These are phyloP conservation scores for Podospora pseudocomata DNA, from an alignment of 495 filamentous ascomycete species.

Conservation along the genomic window DNA sequence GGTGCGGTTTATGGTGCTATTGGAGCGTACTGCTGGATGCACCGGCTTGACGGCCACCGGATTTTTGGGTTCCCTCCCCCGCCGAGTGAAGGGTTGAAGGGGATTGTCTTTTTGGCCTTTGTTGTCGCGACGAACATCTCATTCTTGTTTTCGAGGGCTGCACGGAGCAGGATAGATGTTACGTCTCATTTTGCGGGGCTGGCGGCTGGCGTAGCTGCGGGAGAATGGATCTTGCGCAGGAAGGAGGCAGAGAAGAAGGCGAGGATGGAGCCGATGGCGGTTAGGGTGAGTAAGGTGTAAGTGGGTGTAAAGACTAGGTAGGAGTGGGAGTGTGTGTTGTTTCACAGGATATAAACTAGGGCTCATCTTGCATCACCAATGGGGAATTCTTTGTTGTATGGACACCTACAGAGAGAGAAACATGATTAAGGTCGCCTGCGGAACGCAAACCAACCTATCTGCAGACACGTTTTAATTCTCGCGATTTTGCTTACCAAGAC, in stretches of 20 bases:
- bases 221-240: slow-evolving; percentile 31
- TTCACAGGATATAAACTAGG: neutral
- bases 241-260: slow-evolving; percentile 18
- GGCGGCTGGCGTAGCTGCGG: slow-evolving; percentile 45
- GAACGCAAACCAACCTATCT: neutral
- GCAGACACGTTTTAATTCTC: neutral
- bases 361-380: neutral
- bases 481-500: neutral
- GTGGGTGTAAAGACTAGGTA: neutral
- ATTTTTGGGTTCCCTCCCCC: slow-evolving; percentile 51
- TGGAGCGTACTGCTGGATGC: slow-evolving; percentile 64
- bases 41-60: slow-evolving; percentile 51
- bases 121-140: slow-evolving; percentile 47
- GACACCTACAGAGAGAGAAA: neutral
- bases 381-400: neutral
- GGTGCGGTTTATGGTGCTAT: slow-evolving; percentile 66
- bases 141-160: slow-evolving; percentile 34
- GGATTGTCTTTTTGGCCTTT: slow-evolving; percentile 45
- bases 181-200: slow-evolving; percentile 72
- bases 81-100: slow-evolving; percentile 49
- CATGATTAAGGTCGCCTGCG: neutral
- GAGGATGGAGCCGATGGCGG: neutral
- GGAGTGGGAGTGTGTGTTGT: neutral
- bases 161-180: slow-evolving; percentile 53
- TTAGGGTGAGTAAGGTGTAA: slow-evolving; percentile 1